phyloP scores from a whole-genome alignment of 768 basidiomycete genomes.

The Butyriboletus loyo region DNA sequence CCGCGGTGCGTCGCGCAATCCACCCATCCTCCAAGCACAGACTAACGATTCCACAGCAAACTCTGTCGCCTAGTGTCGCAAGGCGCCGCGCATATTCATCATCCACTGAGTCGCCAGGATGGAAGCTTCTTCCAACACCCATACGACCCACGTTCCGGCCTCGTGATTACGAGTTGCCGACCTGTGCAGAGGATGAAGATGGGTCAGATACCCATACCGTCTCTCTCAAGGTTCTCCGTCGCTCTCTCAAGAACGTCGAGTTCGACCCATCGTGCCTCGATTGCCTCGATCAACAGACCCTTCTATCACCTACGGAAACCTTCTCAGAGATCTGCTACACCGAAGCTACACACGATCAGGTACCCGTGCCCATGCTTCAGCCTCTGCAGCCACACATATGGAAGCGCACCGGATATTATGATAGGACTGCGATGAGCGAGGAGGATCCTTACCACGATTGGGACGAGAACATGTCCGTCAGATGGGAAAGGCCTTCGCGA shows the following conservation, averaged over 20 bases:
- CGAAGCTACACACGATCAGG: slow-evolving; percentile 36
- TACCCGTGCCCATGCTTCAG: slow-evolving; percentile 27
- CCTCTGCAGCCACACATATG: slow-evolving; percentile 34
- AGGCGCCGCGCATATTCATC: slow-evolving; percentile 33
- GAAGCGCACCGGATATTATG: slow-evolving; percentile 25
- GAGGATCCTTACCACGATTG: slow-evolving; percentile 35
- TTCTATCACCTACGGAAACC: slow-evolving; percentile 38
- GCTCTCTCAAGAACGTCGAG: slow-evolving; percentile 35
- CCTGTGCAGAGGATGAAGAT: slow-evolving; percentile 29
- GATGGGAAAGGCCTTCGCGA: background rate
- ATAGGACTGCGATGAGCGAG: slow-evolving; percentile 34
- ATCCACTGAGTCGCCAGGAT: slow-evolving; percentile 32
- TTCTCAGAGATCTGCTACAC: slow-evolving; percentile 44
- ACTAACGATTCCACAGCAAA: slow-evolving; percentile 16
- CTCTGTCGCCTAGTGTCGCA: slow-evolving; percentile 6
- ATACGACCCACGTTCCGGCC: slow-evolving; percentile 35
- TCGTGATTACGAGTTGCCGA: slow-evolving; percentile 31
- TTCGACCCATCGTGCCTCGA: slow-evolving; percentile 41
- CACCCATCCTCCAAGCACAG: background rate
- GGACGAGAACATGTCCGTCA: slow-evolving; percentile 35
- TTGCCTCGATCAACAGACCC: slow-evolving; percentile 41
- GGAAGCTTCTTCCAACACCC: slow-evolving; percentile 31
- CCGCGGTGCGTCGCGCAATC: slow-evolving; percentile 11
- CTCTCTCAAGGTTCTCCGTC: slow-evolving; percentile 31
- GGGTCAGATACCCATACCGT: slow-evolving; percentile 26